Evolutionary conservation across 345 rosid species (phyloP).

Genomic region (Iberis pinnata): DNA sequence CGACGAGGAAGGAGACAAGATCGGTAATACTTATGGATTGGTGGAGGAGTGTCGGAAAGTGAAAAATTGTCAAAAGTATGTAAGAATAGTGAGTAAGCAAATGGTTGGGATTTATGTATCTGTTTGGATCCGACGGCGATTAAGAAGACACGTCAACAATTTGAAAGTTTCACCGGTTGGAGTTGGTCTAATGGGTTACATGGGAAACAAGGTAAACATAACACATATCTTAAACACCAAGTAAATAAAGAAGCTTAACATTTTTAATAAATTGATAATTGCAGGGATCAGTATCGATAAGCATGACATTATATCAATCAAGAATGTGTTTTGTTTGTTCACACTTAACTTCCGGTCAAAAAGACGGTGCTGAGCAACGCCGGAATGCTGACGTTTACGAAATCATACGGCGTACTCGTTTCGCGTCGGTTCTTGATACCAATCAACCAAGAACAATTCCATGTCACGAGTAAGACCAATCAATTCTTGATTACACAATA

Average conservation of each 20-base stretch:
- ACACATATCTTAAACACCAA: constrained; percentile 23
- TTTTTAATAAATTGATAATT: constrained; percentile 5
- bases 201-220: constrained; percentile 90
- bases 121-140: constrained; percentile 76
- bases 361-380: constrained; percentile 78
- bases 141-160: constrained; percentile 85
- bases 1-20: constrained; percentile 20
- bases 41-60: constrained; percentile 29
- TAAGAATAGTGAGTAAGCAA: constrained; percentile 91
- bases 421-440: constrained; percentile 57
- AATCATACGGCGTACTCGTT: constrained; percentile 68
- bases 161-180: constrained; percentile 92
- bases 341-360: constrained; percentile 97
- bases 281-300: constrained; percentile 96
- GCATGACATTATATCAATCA: constrained; percentile 91
- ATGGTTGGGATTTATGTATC: constrained; percentile 97
- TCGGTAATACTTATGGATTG: constrained; percentile 19
- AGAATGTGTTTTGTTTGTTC: constrained; percentile 94
- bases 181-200: constrained; percentile 96
- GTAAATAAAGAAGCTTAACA: neutral
- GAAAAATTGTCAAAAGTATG: constrained; percentile 44
- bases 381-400: constrained; percentile 87
- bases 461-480: constrained; percentile 73
- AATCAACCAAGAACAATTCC: constrained; percentile 79
- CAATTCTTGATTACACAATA: neutral